phyloP scores from a whole-genome alignment of 768 basidiomycete species.

The Coprinopsis strossmayeri region DNA sequence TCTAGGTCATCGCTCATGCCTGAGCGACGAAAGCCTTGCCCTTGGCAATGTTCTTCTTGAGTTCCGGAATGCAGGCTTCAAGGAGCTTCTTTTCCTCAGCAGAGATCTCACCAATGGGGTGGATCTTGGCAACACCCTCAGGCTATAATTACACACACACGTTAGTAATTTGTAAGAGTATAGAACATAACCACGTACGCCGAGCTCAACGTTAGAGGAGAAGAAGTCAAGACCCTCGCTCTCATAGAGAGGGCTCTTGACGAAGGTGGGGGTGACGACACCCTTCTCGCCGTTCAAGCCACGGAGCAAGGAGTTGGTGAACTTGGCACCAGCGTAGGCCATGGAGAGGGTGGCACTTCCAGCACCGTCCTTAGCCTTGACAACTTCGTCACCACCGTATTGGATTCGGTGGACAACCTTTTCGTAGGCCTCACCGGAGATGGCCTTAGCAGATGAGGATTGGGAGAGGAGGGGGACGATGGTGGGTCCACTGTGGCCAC shows the following conservation, averaged over 20 bases:
- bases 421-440: constrained; percentile 68
- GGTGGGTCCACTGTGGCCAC: constrained; percentile 95
- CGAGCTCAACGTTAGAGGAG: constrained; percentile 90
- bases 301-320: constrained; percentile 74
- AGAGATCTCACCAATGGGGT: constrained; percentile 74
- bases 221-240: constrained; percentile 91
- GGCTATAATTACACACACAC: constrained; percentile 29
- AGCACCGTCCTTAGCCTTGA: constrained; percentile 94
- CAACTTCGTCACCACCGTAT: constrained; percentile 97
- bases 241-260: constrained; percentile 82
- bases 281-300: constrained; percentile 88
- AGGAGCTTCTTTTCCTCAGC: constrained; percentile 82
- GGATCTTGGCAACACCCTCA: constrained; percentile 90
- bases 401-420: constrained; percentile 91
- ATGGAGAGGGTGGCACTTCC: constrained; percentile 94
- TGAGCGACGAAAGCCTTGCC: constrained; percentile 70
- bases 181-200: constrained; percentile 44
- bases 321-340: constrained; percentile 93
- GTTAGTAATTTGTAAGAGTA: constrained; percentile 9
- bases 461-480: constrained; percentile 96
- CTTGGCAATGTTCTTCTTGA: constrained; percentile 98
- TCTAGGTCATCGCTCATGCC: not conserved
- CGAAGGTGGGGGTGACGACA: constrained; percentile 78
- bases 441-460: constrained; percentile 55
- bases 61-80: constrained; percentile 81